Evolutionary conservation across 441 rosid genomes (phyloP), one percentile per base, ranked within the genome.

Genomic region (Pelargonium cotyledonis): DNA sequence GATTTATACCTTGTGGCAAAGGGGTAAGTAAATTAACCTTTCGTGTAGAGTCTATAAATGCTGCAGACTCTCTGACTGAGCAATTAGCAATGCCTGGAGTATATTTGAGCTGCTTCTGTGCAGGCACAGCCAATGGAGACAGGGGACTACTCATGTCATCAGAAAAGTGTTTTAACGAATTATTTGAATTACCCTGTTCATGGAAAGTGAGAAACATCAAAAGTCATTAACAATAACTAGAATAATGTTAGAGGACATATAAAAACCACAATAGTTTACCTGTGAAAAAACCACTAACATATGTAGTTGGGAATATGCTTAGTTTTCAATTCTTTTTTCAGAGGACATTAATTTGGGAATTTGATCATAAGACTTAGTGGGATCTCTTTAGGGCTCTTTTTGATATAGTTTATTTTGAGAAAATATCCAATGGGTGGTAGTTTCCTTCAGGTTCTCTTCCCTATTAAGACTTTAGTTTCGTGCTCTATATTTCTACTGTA

Each of bases 91-190:
- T 84, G 65, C 98, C 97, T 3, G 93, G 97, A 26, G 89, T 85
- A 82, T 86, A 92, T 74, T 92, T 90, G 63, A 92, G 88, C 77
- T 95, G 99, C 79, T 92, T 95, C 80, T 92, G 96, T 40, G 95
- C 98, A 51, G 95, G 95, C 67, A 86, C 85, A 18, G 95, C 70
- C 80, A 87, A 76, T 55, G 95, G 97, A 73, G 94, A 88, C 65
- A 82, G 74, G 46, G 92, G 82, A 68, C 85, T 81, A 63, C 78
- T 83, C 67, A 68, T 43, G 67, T 91, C 96, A 65, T 88, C 91
- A 47, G 86, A 77, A 58, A 78, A 72, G 60, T 90, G 87, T 77
- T 86, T 89, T 75, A 85, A 76, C 55, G 92, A 84, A 80, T 88
- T 86, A 26, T 77, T 86, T 5, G 92, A 78, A 68, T 81, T 86